These are phyloP conservation scores for Talaromyces proteolyticus DNA, from an alignment of 495 filamentous ascomycete genomes.

Conservation along the genomic window DNA sequence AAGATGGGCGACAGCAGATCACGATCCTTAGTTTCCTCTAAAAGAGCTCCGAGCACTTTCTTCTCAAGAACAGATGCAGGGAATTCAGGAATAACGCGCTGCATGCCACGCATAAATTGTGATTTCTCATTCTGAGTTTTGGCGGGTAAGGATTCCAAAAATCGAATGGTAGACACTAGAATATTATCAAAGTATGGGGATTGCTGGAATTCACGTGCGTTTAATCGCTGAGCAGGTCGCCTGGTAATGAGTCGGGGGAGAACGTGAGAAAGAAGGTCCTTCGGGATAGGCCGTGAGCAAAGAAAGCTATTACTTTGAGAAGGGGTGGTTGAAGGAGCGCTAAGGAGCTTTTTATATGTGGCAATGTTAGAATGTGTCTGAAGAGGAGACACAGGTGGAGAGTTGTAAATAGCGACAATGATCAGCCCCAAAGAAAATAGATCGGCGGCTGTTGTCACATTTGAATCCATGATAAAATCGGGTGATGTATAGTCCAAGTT, in stretches of 20 bases:
- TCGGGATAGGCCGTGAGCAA: conserved; percentile 70
- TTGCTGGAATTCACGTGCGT: conserved; percentile 87
- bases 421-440: conserved; percentile 90
- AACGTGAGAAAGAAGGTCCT: conserved; percentile 65
- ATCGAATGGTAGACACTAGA: conserved; percentile 89
- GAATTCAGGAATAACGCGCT: conserved; percentile 81
- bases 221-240: conserved; percentile 78
- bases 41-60: conserved; percentile 78
- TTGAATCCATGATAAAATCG: conserved; percentile 85
- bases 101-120: conserved; percentile 83
- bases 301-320: conserved; percentile 77
- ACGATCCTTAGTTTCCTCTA: conserved; percentile 90
- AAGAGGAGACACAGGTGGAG: conserved; percentile 80
- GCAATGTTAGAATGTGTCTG: conserved; percentile 71
- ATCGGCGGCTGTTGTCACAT: conserved; percentile 73
- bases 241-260: conserved; percentile 81
- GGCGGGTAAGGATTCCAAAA: conserved; percentile 81
- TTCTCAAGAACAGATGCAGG: conserved; percentile 90
- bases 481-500: conserved; percentile 91
- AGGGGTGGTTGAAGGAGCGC: conserved; percentile 69
- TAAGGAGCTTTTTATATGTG: conserved; percentile 76
- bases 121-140: conserved; percentile 90
- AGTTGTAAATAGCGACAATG: conserved; percentile 87
- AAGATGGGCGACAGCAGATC: conserved; percentile 78
- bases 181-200: conserved; percentile 95